These are phyloP conservation scores for Sordariomycetes sp. DNA, from an alignment of 2,329 filamentous ascomycete species.

Conservation along the genomic window DNA sequence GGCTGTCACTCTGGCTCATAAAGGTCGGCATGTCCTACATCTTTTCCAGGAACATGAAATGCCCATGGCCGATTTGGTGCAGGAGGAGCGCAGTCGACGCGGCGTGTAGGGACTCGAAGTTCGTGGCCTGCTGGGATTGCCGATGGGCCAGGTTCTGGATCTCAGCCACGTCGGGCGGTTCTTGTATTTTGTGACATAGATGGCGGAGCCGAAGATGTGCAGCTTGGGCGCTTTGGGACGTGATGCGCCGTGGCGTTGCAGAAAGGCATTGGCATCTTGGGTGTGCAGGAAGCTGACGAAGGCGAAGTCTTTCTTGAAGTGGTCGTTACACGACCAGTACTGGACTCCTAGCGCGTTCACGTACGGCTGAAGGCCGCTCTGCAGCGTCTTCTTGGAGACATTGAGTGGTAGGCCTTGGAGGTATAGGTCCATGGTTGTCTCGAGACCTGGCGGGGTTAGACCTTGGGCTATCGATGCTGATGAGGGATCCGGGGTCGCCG, in stretches of 20 bases:
- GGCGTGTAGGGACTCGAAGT: constrained; percentile 10
- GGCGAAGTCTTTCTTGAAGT: constrained; percentile 17
- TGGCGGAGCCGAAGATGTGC: constrained; percentile 13
- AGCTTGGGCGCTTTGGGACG: constrained; percentile 14
- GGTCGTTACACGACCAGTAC: constrained; percentile 29
- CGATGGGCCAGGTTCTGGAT: constrained; percentile 15
- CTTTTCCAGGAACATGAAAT: constrained; percentile 25
- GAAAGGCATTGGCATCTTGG: constrained; percentile 26
- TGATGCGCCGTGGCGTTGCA: constrained; percentile 11
- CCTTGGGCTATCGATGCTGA: not conserved
- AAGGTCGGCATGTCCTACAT: constrained; percentile 22
- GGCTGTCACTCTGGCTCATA: constrained; percentile 22
- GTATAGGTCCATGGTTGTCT: constrained; percentile 28
- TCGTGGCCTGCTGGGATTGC: constrained; percentile 5
- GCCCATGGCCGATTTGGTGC: constrained; percentile 27
- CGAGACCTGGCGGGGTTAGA: not conserved
- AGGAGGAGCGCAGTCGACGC: constrained; percentile 8
- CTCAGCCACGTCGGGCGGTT: constrained; percentile 12
- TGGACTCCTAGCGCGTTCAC: constrained; percentile 25
- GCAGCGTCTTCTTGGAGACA: constrained; percentile 22
- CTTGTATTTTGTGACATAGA: constrained; percentile 20
- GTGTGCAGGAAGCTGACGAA: constrained; percentile 27
- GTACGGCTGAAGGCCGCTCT: constrained; percentile 21
- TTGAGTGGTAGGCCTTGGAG: constrained; percentile 26
- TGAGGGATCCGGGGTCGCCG: not conserved